Evolutionary conservation across 495 filamentous ascomycete species (phyloP).

Genomic region (Penicillium ochrochloron): DNA sequence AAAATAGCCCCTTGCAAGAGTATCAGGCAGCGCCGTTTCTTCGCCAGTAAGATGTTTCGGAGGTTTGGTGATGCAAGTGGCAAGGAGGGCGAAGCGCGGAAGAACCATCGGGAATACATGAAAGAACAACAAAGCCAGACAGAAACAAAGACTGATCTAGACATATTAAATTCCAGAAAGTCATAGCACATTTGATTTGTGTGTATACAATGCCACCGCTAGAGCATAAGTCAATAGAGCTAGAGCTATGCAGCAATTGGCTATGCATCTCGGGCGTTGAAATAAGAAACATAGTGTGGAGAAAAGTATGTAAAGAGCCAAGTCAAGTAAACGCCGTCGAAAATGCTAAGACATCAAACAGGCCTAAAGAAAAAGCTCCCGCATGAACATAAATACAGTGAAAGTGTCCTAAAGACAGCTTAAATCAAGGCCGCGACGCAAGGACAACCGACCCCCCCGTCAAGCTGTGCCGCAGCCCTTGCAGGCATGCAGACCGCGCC

Average conservation of each 20-base stretch:
- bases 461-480: constrained; percentile 28
- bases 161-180: neutral
- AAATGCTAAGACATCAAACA: constrained; percentile 18
- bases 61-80: constrained; percentile 29
- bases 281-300: neutral
- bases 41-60: constrained; percentile 19
- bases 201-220: constrained; percentile 3
- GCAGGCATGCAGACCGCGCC: constrained; percentile 30
- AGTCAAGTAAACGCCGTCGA: constrained; percentile 18
- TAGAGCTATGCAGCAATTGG: constrained; percentile 3
- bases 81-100: constrained; percentile 16
- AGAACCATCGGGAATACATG: constrained; percentile 13
- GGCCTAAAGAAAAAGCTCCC: constrained; percentile 16
- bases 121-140: neutral
- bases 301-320: constrained; percentile 7
- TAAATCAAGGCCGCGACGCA: constrained; percentile 7
- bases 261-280: neutral
- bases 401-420: constrained; percentile 1
- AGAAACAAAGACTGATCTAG: neutral
- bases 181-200: neutral
- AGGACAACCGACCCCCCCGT: constrained; percentile 3
- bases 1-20: constrained; percentile 22
- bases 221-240: neutral
- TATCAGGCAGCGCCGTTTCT: constrained; percentile 27
- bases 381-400: constrained; percentile 18